These are phyloP conservation scores for Kodamaea laetipori DNA, from an alignment of 805 yeast genomes.

Conservation along the genomic window DNA sequence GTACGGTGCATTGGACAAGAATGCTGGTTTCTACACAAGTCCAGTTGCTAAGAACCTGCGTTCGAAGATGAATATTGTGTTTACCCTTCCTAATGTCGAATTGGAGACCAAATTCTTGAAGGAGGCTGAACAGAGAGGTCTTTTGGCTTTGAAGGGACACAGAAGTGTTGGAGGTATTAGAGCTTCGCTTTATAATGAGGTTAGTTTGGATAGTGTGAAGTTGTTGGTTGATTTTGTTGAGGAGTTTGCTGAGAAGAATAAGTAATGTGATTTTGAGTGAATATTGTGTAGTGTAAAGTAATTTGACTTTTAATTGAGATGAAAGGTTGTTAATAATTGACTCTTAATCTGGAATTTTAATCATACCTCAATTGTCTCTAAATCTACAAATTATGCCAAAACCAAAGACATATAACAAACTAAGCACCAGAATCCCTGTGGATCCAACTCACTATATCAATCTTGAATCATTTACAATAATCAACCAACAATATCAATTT, in stretches of 20 bases:
- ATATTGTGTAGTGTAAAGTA: too few species aligned
- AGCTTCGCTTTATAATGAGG: slow-evolving; percentile 90
- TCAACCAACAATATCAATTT: too few species aligned
- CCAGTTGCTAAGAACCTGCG: slow-evolving; percentile 67
- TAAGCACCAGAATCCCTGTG: too few species aligned
- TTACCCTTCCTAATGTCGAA: slow-evolving; percentile 66
- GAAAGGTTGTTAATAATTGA: too few species aligned
- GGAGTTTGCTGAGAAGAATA: slow-evolving; percentile 53
- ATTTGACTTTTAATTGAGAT: too few species aligned
- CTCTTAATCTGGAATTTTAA: too few species aligned
- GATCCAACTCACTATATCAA: too few species aligned
- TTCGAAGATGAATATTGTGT: slow-evolving; percentile 92
- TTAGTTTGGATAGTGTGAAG: slow-evolving; percentile 60
- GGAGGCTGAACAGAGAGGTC: slow-evolving; percentile 58
- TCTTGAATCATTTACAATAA: too few species aligned
- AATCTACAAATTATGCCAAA: too few species aligned
- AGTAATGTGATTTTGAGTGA: too few species aligned
- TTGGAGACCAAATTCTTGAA: slow-evolving; percentile 70
- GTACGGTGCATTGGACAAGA: slow-evolving; percentile 65
- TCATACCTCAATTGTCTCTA: slow-evolving; percentile 3
- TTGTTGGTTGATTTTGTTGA: slow-evolving; percentile 57
- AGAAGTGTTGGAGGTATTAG: slow-evolving; percentile 97
- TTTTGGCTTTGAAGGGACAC: slow-evolving; percentile 90
- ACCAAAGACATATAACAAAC: too few species aligned
- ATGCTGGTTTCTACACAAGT: slow-evolving; percentile 63